Base-by-base conservation (phyloP, 495 filamentous ascomycete species). In the Penicillium soppii region DNA sequence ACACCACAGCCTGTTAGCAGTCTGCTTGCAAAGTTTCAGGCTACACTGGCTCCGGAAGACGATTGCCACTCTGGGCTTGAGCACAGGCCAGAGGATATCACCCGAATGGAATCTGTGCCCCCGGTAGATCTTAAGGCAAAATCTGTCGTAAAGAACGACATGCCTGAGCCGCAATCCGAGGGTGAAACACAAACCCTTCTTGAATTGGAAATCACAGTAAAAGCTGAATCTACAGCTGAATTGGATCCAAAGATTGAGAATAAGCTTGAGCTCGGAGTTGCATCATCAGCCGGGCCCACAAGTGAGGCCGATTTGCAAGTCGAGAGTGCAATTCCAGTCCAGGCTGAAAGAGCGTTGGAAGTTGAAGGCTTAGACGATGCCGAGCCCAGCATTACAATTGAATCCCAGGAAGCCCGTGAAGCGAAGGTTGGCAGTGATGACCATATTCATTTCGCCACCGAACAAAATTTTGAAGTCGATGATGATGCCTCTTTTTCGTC, bases 111-210 rank as follows among this genome's bases (percentile, higher is more conserved):
- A 4, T 7, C n/a, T 40, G n/a, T 7, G n/a, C 19, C 13, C 3
- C 26, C 27, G 13, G 0, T 16, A 10, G 25, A 16, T 19, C 13
- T 3, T 6, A 17, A 49, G 25, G 12, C 13, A 7, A 8, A 29
- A 7, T 7, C 4, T 8, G 1, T 9, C 6, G 1, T 26, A 13
- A n/a, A 19, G 7, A 0, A 22, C 13, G 10, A 16, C 15, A 16
- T 29, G 21, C 13, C 26, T 13, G 35, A 77, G 7, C 75, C 80
- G 37, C 74, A 79, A 48, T 86, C 84, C 5, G 76, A 82, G 57
- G 72, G 50, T 21, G 44, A 25, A 15, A 26, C 22, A n/a, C 27
- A 29, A 21, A 15, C 17, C 9, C 25, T 19, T 12, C n/a, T 5
- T 36, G 45, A 40, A 37, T 22, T 16, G 7, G 9, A 27, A 36